These are phyloP conservation scores for Cyanophora paradoxa DNA, from an alignment of 78 protist genomes.

Conservation along the genomic window DNA sequence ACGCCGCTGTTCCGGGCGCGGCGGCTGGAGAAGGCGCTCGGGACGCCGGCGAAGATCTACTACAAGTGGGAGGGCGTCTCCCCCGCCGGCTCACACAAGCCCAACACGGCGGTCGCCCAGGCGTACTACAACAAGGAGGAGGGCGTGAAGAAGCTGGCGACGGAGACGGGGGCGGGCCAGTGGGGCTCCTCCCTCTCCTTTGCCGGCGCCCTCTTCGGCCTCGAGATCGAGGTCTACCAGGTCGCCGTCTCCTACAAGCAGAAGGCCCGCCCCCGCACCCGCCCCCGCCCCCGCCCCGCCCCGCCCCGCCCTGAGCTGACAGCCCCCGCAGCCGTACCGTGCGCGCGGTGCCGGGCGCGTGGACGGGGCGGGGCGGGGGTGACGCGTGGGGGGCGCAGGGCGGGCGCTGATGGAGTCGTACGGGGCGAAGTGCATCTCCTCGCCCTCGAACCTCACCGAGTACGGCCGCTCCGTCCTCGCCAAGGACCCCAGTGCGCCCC, in stretches of 20 bases:
- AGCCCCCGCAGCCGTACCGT: too few species aligned
- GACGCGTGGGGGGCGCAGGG: too few species aligned
- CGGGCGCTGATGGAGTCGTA: too few species aligned
- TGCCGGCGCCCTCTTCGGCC: neutral
- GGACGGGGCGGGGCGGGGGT: too few species aligned
- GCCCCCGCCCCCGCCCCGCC: neutral
- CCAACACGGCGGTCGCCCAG: conserved; percentile 1
- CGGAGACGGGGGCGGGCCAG: conserved; percentile 4
- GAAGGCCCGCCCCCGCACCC: neutral
- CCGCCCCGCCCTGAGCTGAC: neutral
- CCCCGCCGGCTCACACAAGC: neutral
- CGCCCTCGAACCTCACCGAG: too few species aligned
- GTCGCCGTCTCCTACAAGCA: neutral
- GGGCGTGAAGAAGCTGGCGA: neutral
- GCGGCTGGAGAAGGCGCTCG: neutral
- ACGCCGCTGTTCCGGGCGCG: neutral
- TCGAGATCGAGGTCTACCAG: neutral
- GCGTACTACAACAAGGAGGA: neutral
- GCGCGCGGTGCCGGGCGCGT: too few species aligned
- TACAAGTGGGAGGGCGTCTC: neutral
- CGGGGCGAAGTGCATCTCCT: too few species aligned
- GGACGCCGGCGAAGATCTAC: neutral
- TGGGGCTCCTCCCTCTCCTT: neutral
- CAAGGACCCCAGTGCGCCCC: too few species aligned
- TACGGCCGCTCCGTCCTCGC: too few species aligned